Conservation (phyloP, 2,329 filamentous ascomycete genomes). For the Zalaria sp. region DNA sequence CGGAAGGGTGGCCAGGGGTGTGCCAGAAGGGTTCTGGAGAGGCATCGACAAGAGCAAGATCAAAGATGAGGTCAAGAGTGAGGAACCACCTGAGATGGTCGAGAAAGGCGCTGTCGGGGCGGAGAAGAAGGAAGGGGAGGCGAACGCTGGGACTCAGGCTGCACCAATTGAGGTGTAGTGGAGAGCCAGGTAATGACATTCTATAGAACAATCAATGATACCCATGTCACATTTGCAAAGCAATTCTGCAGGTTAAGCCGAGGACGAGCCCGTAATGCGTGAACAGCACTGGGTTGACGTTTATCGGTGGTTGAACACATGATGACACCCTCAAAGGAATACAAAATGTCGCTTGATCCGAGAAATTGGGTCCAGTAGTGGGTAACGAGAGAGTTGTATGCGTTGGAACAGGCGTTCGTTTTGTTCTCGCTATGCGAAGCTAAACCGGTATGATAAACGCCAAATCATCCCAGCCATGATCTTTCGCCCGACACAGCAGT, state of each 20-base stretch:
- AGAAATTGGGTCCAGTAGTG: too few relatives aligned
- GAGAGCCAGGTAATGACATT: background rate
- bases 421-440: background rate
- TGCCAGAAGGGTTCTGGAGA: conserved; percentile 57
- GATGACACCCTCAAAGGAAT: too few relatives aligned
- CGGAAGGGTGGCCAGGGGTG: conserved; percentile 54
- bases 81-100: background rate
- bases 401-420: background rate
- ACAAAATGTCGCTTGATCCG: too few relatives aligned
- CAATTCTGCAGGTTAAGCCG: too few relatives aligned
- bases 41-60: conserved; percentile 1
- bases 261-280: too few relatives aligned
- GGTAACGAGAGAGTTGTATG: background rate
- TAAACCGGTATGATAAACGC: background rate
- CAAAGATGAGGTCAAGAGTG: conserved; percentile 2
- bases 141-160: background rate
- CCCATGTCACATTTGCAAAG: background rate
- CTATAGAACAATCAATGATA: background rate
- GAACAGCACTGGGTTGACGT: too few relatives aligned
- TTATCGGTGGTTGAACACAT: too few relatives aligned
- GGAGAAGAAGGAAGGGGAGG: background rate
- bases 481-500: background rate
- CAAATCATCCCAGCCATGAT: conserved; percentile 1
- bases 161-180: too few relatives aligned
- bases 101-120: background rate